phyloP scores from a whole-genome alignment of 768 basidiomycete genomes.

The Mycena polygramma region DNA sequence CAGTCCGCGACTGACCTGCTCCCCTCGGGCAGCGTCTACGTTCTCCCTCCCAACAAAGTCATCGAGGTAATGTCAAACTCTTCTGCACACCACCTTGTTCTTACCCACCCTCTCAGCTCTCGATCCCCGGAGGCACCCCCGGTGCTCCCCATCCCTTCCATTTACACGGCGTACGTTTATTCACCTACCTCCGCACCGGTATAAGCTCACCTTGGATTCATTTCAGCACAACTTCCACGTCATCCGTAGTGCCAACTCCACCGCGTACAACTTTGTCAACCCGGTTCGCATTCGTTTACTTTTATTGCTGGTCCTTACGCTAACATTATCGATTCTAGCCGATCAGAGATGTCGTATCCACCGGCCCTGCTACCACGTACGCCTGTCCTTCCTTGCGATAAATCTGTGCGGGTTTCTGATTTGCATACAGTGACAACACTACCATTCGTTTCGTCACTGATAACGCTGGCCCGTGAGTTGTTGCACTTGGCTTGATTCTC shows the following conservation, averaged over 20 bases:
- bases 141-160: conserved; percentile 37
- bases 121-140: conserved; percentile 46
- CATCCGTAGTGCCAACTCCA: conserved; percentile 44
- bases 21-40: conserved; percentile 50
- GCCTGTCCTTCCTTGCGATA: neutral
- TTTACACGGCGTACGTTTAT: conserved; percentile 32
- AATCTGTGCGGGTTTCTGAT: neutral
- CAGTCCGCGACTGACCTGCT: conserved; percentile 48
- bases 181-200: neutral
- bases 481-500: conserved; percentile 46
- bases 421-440: conserved; percentile 35
- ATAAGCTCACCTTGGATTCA: neutral
- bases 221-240: conserved; percentile 48
- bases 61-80: conserved; percentile 45
- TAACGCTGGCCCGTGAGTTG: conserved; percentile 47
- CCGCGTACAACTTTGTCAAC: conserved; percentile 50
- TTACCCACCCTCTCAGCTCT: conserved; percentile 34
- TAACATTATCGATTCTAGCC: neutral
- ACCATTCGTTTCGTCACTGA: conserved; percentile 66
- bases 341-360: conserved; percentile 32
- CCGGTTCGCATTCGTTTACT: conserved; percentile 51
- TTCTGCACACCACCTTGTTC: too few relatives aligned
- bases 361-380: conserved; percentile 14
- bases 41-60: conserved; percentile 53
- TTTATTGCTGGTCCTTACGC: neutral